Evolutionary conservation across 2,329 filamentous ascomycete genomes (phyloP).

Genomic region (Seiridium cupressi): DNA sequence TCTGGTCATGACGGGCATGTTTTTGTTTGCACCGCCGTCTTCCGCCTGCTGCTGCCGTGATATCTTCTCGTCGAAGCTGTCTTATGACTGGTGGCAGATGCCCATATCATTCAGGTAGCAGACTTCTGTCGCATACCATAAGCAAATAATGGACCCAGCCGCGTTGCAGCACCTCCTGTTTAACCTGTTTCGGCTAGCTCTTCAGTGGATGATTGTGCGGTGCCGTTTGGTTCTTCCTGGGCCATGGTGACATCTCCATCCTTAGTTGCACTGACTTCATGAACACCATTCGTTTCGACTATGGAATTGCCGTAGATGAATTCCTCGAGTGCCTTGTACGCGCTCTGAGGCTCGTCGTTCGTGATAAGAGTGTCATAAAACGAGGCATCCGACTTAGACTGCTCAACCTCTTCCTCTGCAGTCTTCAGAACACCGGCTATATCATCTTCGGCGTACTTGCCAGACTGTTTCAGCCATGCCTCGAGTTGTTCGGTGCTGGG

Average conservation of each 20-base stretch:
- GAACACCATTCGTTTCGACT: conserved; percentile 16
- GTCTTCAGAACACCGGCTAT: conserved; percentile 41
- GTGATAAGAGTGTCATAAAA: conserved; percentile 51
- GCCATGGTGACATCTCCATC: conserved; percentile 13
- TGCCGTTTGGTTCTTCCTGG: not conserved
- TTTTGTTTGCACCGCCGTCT: no score
- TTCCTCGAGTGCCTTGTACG: conserved; percentile 46
- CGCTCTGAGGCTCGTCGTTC: conserved; percentile 48
- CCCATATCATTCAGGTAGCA: no score
- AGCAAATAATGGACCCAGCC: no score
- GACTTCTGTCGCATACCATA: no score
- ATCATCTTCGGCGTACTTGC: conserved; percentile 42
- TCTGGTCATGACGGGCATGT: no score
- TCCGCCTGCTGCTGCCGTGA: no score
- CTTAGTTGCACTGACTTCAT: conserved; percentile 11
- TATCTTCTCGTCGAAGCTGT: no score
- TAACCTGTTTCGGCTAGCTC: not conserved
- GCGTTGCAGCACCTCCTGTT: not conserved
- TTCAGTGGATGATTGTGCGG: not conserved
- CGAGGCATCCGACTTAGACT: conserved; percentile 38
- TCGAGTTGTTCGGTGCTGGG: conserved; percentile 36
- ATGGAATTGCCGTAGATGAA: conserved; percentile 42
- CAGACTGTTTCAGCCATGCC: conserved; percentile 38
- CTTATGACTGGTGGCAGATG: no score
- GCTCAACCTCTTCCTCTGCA: conserved; percentile 37